Evolutionary conservation across 129 eudicot species (phyloP), one percentile per base, ranked within the genome.

Genomic region (Kitagawia praeruptora): DNA sequence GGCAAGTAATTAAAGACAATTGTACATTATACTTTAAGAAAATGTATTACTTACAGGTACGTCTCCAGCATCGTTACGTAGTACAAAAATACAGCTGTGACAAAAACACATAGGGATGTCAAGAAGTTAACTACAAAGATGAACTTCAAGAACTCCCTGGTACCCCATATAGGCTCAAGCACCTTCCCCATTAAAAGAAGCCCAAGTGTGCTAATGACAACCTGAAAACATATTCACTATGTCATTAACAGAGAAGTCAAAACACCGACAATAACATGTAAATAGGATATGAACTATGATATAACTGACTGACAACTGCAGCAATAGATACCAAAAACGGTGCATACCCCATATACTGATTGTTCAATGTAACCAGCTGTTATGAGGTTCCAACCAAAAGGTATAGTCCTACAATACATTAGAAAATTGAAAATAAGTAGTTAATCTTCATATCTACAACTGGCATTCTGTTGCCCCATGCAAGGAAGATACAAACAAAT

Each of bases 111-210:
- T 46, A 92, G 82, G 56, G 92, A 92, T 45, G 97, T 95, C 84
- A 92, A 85, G 79, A 95, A 87, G 89, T 95, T 95, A 63, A 95
- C 94, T 9, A 92, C 86, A 82, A 92, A 95, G 79, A 95, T 95
- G 87, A 95, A 95, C 88, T 95, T 95, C 83, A 95, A 67, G 85
- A 95, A 95, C 80, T 95, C 98, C 80, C 90, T 86, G 79, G 98
- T 82, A 80, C 98, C 98, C 98, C 98, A 95, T 1, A 95, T 88
- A 76, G 98, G 97, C 67, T 95, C 98, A 46, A 95, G 98, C 80
- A 95, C 88, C 88, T 92, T 95, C 80, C 98, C 98, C 75, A 92
- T 78, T 80, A 95, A 85, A 81, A 95, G 97, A 75, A 95, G 94
- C 54, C 97, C 98, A 80, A 95, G 70, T 70, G 87, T 80, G 89